phyloP scores from a whole-genome alignment of 495 filamentous ascomycete genomes.

The Annulohypoxylon nitens region DNA sequence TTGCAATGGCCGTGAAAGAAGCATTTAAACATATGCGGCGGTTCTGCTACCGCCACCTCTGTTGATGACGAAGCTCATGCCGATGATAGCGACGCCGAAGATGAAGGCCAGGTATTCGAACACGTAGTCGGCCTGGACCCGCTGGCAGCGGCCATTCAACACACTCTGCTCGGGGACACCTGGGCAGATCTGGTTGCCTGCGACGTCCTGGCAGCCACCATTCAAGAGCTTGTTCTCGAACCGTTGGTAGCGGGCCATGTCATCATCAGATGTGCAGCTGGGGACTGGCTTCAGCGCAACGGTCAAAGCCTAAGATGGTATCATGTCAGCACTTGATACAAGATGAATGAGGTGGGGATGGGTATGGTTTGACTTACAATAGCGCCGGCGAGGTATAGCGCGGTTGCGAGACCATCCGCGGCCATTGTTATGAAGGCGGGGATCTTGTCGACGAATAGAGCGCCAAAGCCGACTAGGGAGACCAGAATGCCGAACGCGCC shows the following conservation, averaged over 20 bases:
- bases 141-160: slow-evolving; percentile 50
- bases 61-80: slow-evolving; percentile 28
- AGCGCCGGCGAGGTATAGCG: slow-evolving; percentile 65
- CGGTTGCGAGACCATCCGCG: slow-evolving; percentile 58
- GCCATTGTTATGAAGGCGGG: slow-evolving; percentile 55
- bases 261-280: slow-evolving; percentile 48
- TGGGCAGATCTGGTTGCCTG: slow-evolving; percentile 30
- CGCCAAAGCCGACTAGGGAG: slow-evolving; percentile 54
- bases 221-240: slow-evolving; percentile 53
- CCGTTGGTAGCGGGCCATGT: slow-evolving; percentile 22
- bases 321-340: neutral
- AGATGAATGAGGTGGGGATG: neutral
- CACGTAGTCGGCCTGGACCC: slow-evolving; percentile 52
- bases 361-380: slow-evolving; percentile 60
- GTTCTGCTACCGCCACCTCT: slow-evolving; percentile 12
- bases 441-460: slow-evolving; percentile 57
- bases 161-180: slow-evolving; percentile 19
- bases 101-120: slow-evolving; percentile 55
- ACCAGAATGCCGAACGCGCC: slow-evolving; percentile 64
- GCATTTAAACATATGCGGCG: slow-evolving; percentile 23
- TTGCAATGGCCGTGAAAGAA: neutral
- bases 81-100: slow-evolving; percentile 44
- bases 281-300: slow-evolving; percentile 54
- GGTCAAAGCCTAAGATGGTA: slow-evolving; percentile 58
- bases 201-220: slow-evolving; percentile 47